These are phyloP conservation scores for Coffea eugenioides DNA, from an alignment of 257 asterid species.

Conservation along the genomic window DNA sequence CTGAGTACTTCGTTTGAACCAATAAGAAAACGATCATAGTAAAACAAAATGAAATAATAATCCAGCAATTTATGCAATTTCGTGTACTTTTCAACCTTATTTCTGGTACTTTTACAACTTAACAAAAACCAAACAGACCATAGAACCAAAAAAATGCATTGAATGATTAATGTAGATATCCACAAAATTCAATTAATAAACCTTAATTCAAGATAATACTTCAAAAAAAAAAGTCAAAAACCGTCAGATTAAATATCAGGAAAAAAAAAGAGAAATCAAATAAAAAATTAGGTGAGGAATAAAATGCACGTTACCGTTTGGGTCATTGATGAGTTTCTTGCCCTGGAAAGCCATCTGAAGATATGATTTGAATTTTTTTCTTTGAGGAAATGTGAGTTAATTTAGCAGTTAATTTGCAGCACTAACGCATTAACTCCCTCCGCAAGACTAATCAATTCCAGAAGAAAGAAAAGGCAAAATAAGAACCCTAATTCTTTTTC, in stretches of 20 bases:
- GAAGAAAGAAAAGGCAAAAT: not conserved
- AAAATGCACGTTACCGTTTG: conserved; percentile 53
- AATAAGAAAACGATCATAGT: too few species aligned
- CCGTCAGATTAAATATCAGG: not conserved
- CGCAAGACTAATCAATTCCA: not conserved
- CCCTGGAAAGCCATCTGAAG: conserved; percentile 54
- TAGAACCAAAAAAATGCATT: too few species aligned
- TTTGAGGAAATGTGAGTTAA: conserved; percentile 4
- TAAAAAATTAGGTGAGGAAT: not conserved
- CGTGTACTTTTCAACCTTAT: too few species aligned
- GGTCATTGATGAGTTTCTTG: conserved; percentile 93
- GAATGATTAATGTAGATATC: too few species aligned
- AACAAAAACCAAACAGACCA: too few species aligned
- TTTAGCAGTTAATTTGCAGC: not conserved
- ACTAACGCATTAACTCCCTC: not conserved
- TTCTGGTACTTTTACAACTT: too few species aligned
- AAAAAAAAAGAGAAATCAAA: conserved; percentile 7
- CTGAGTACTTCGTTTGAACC: not conserved
- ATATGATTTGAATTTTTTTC: not conserved
- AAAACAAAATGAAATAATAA: too few species aligned
- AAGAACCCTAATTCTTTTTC: not conserved
- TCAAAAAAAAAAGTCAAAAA: not conserved
- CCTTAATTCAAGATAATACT: not conserved
- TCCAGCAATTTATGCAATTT: too few species aligned
- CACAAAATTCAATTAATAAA: too few species aligned